phyloP scores from a whole-genome alignment of 2,329 filamentous ascomycete species.

The Ceratocystis cacaofunesta region DNA sequence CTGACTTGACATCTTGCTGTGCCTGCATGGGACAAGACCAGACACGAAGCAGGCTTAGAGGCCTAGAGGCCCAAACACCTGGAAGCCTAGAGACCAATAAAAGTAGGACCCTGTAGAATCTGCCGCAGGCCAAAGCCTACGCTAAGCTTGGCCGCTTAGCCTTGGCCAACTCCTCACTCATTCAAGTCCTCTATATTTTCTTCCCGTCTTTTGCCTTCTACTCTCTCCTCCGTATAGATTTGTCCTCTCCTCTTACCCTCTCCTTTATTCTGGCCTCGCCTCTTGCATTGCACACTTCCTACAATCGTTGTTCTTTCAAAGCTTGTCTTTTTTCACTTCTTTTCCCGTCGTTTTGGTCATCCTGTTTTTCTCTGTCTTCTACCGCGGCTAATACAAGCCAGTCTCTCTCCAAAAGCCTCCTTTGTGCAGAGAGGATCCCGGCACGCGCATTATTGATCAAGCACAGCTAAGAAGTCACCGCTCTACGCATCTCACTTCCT shows the following conservation, averaged over 20 bases:
- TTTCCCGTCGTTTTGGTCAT: neutral
- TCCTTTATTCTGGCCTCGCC: too few species aligned
- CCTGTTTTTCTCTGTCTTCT: neutral
- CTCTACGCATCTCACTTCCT: neutral
- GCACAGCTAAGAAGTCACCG: neutral
- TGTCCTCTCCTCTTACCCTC: neutral
- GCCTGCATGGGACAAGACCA: conserved; percentile 1
- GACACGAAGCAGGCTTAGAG: neutral
- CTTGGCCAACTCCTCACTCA: neutral
- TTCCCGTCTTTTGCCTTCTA: neutral
- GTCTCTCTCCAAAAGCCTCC: neutral
- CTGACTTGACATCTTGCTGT: neutral
- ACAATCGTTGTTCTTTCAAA: neutral
- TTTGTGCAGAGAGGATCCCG: neutral
- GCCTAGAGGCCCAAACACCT: neutral
- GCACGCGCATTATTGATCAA: conserved; percentile 3
- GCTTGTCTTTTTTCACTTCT: neutral
- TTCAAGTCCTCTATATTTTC: neutral
- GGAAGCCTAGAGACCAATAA: neutral
- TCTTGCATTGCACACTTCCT: neutral
- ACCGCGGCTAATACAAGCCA: conserved; percentile 5
- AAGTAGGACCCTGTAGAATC: neutral
- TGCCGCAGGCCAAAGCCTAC: neutral
- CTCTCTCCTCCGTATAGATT: neutral
- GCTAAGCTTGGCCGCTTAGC: neutral